phyloP scores from a whole-genome alignment of 805 yeast species.

The Sugiyamaella lignohabitans region DNA sequence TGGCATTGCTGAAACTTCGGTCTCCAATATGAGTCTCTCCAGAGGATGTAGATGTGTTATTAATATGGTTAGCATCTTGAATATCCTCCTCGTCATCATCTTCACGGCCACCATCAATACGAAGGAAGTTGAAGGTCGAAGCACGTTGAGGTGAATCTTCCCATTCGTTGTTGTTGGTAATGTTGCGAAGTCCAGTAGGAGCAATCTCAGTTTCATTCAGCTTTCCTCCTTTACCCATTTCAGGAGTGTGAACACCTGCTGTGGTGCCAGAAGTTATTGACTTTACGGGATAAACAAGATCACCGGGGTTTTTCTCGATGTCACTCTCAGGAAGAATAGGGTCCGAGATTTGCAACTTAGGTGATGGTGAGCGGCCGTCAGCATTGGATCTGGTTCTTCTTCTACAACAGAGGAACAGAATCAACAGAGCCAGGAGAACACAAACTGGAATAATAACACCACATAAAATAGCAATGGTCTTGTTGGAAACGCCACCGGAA shows the following conservation, averaged over 20 bases:
- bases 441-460: constrained; percentile 79
- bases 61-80: constrained; percentile 2
- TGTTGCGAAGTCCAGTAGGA: not conserved
- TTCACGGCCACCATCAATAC: constrained; percentile 30
- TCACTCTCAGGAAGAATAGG: constrained; percentile 31
- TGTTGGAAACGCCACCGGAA: constrained; percentile 30
- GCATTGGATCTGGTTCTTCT: constrained; percentile 29
- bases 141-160: constrained; percentile 32
- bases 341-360: constrained; percentile 29
- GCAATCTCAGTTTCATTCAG: constrained; percentile 19
- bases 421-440: constrained; percentile 44
- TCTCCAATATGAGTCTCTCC: constrained; percentile 6
- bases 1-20: not conserved
- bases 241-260: constrained; percentile 12
- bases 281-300: constrained; percentile 10
- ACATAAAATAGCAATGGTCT: constrained; percentile 75
- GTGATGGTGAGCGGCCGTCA: constrained; percentile 24
- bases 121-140: constrained; percentile 32
- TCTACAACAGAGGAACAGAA: constrained; percentile 54
- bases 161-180: constrained; percentile 19
- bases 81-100: constrained; percentile 11
- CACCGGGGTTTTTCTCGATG: constrained; percentile 14
- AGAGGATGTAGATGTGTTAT: constrained; percentile 1
- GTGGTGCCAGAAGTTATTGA: constrained; percentile 11
- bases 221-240: constrained; percentile 18